Base-by-base conservation (phyloP, 345 rosid genomes). In the Salix viminalis region DNA sequence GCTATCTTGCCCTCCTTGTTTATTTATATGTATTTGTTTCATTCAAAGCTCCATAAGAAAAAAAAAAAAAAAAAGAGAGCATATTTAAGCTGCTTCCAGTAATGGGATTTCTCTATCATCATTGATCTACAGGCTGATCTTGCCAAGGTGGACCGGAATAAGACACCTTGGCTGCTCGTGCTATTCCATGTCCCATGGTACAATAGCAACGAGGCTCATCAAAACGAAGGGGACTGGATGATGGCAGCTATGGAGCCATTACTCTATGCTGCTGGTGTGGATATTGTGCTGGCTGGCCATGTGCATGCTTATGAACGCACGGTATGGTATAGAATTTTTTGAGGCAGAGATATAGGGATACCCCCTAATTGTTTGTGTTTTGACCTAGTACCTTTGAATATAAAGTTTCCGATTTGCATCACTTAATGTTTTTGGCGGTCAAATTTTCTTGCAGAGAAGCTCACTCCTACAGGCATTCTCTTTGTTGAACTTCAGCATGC, bases 231-330 rank as follows among this genome's bases (percentile, higher is more conserved):
- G 26, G 90, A 87, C 44, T 84, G 42, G 15, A 96, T 96, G 98
- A 92, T 89, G 96, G 88, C 73, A 73, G 84, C 86, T 75, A 88
- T 92, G 94, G 99, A 96, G 86, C 95, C 95, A 54, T 80, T 96
- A 82, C 89, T 96, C 44, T 85, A 89, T 79, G 90, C 91, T 37
- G 94, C 94, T 75, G 79, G 91, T 68, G 98, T 87, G 41, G 99
- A 96, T 82, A 46, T 96, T 6, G 82, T 92, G 46, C 77, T 96
- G 26, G 84, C 97, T 46, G 99, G 99, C 19, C 97, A 93, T 75
- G 98, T 96, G 54, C 99, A 96, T 89, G 97, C 99, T 78, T 96
- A 96, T 72, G 99, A 96, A 85, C 93, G 94, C 76, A 71, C 94
- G 77, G 99, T 96, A 86, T 74, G 88, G 16, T 15, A 1, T 65